Evolutionary conservation across 2,329 filamentous ascomycete genomes (phyloP), one percentile per base, ranked within the genome.

Genomic region (Ascochyta pisi): DNA sequence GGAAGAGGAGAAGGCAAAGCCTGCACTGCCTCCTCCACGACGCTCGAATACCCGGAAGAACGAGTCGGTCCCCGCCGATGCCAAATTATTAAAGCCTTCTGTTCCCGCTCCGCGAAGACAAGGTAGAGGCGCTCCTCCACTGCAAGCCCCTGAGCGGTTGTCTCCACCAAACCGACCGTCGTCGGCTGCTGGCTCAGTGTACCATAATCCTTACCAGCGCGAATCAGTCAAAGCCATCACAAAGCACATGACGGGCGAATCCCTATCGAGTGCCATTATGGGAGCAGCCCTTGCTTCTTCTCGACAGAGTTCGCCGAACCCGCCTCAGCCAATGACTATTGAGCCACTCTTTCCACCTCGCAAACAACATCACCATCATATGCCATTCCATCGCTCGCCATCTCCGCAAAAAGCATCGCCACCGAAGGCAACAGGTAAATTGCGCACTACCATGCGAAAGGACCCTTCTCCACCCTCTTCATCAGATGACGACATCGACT

Each of bases 221-320:
- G 69, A 61, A 59, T 77, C 44, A 1, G 67, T 73, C 15, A 75
- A 67, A 56, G 69, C 73, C 9, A 74, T 78, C 40, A 75, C 76
- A 8, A 79, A 79, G 7, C 76, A 81, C 47, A 79, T 87, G 26
- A 83, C 83, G 1, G 80, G 90, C 9, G 83, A 88, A 55, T 86
- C 86, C 0, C 83, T 93, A 7, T 87, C 89, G 12, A 85, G 86
- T 65, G 90, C 90, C 60, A 91, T 93, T 54, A 83, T 93, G 66
- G 90, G 89, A 2, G 87, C 89, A 2, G 89, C 87, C 23, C 79
- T 93, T 0, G 90, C 90, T 9, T 86, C 89, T 0, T 82, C 86
- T 2, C 84, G 86, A 9, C 76, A 73, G 22, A 71, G 66, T 5
- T 79, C 78, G 0, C 79, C 79, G n/a, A 46, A 78, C 68, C 62